phyloP scores from a whole-genome alignment of 805 yeast genomes.

The Metschnikowia arizonensis region DNA sequence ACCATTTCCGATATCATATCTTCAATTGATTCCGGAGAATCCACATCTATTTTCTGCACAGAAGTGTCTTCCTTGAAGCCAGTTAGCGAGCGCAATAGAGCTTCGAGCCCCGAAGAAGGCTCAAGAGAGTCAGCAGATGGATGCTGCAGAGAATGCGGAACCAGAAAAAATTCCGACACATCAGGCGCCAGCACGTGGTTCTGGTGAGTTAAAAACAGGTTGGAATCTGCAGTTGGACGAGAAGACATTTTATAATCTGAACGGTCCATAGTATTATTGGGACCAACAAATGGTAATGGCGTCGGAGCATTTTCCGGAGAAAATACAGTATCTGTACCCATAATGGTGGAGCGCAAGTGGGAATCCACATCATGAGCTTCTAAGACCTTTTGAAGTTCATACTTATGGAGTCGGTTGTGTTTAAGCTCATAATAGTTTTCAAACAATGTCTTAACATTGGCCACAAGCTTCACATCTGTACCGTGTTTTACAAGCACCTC shows the following conservation, averaged over 20 bases:
- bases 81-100: constrained; percentile 20
- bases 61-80: constrained; percentile 40
- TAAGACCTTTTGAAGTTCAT: constrained; percentile 43
- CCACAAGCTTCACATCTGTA: constrained; percentile 13
- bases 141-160: too few relatives aligned
- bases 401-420: constrained; percentile 38
- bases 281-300: not conserved
- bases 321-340: constrained; percentile 15
- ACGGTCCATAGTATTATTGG: not conserved
- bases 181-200: not conserved
- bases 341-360: constrained; percentile 18
- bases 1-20: constrained; percentile 16
- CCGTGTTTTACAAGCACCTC: constrained; percentile 13
- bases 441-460: constrained; percentile 21
- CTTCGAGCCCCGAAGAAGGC: not conserved
- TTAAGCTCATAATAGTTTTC: constrained; percentile 26
- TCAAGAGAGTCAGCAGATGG: not conserved
- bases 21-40: constrained; percentile 21
- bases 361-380: constrained; percentile 28
- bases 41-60: constrained; percentile 27
- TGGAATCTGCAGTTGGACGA: not conserved
- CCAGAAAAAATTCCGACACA: not conserved
- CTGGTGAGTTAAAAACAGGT: not conserved
- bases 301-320: not conserved
- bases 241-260: not conserved